Evolutionary conservation across 2,329 filamentous ascomycete species (phyloP).

Genomic region (Diplodia intermedia): DNA sequence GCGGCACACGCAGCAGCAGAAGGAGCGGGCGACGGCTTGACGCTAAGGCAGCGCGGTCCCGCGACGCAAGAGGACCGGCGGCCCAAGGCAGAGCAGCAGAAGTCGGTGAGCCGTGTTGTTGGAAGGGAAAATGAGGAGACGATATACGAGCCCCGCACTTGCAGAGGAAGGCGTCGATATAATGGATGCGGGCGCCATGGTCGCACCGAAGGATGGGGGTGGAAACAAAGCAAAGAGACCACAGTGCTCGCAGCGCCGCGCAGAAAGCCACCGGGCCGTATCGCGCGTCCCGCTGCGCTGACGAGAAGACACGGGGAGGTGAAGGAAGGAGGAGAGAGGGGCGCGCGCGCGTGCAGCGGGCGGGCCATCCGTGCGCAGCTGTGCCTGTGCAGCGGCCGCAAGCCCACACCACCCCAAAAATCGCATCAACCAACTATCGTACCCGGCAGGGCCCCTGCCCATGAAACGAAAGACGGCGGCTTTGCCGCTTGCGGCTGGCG

Average conservation of each 20-base stretch:
- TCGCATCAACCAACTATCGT: neutral
- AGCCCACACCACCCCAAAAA: neutral
- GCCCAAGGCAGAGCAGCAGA: neutral
- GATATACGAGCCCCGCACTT: slow-evolving; percentile 11
- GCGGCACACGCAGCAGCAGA: neutral
- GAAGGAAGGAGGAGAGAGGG: neutral
- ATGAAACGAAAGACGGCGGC: slow-evolving; percentile 16
- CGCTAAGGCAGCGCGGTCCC: neutral
- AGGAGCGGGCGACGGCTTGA: neutral
- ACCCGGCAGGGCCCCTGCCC: neutral
- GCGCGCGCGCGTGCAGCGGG: neutral
- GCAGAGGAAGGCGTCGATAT: slow-evolving; percentile 7
- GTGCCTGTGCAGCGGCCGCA: too few species aligned
- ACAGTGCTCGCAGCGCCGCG: neutral
- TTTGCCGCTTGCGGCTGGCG: slow-evolving; percentile 24
- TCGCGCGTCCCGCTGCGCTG: neutral
- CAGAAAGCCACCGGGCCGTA: too few species aligned
- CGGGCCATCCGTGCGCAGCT: slow-evolving; percentile 11
- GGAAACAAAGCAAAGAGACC: neutral
- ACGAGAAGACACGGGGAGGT: neutral
- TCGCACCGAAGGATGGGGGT: neutral
- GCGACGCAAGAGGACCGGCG: neutral
- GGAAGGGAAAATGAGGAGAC: neutral
- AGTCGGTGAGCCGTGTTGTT: slow-evolving; percentile 6
- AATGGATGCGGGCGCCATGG: neutral